phyloP scores from a whole-genome alignment of 805 yeast genomes.

The Sugiyamaella chiloensis region DNA sequence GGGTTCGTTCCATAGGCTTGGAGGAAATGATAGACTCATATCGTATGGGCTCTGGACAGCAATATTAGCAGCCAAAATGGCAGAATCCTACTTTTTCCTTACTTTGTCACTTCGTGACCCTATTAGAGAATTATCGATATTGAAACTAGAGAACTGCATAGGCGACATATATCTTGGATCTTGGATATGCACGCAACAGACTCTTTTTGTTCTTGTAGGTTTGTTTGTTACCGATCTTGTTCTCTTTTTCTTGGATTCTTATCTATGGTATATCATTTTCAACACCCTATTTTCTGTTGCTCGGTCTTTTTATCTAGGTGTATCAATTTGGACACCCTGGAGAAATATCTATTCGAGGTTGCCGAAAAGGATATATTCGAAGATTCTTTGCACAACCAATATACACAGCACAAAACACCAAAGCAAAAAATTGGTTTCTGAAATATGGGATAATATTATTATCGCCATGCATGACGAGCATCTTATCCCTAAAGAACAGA shows the following conservation, averaged over 20 bases:
- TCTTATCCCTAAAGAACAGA: conserved; percentile 67
- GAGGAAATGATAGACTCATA: conserved; percentile 91
- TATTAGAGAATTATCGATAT: conserved; percentile 78
- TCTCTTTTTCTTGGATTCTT: conserved; percentile 96
- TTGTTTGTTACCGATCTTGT: conserved; percentile 91
- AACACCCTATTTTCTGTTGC: conserved; percentile 95
- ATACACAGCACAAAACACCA: conserved; percentile 40
- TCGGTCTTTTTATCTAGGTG: conserved; percentile 97
- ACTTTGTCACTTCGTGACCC: conserved; percentile 91
- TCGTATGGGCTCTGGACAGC: conserved; percentile 87
- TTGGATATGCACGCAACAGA: conserved; percentile 79
- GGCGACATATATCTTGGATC: conserved; percentile 90
- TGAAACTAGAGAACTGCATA: conserved; percentile 82
- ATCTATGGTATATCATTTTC: conserved; percentile 95
- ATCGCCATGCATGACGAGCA: conserved; percentile 82
- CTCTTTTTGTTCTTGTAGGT: conserved; percentile 82
- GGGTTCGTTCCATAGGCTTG: conserved; percentile 78
- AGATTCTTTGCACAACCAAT: conserved; percentile 50
- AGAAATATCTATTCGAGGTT: conserved; percentile 91
- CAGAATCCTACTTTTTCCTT: conserved; percentile 92
- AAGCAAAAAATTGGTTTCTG: conserved; percentile 59
- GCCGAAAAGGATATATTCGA: conserved; percentile 72
- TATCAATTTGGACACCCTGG: conserved; percentile 98
- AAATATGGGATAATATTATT: conserved; percentile 78
- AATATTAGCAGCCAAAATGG: conserved; percentile 82